Conservation (phyloP, 2,329 filamentous ascomycete genomes). For the Sporothrix variecibatus region DNA sequence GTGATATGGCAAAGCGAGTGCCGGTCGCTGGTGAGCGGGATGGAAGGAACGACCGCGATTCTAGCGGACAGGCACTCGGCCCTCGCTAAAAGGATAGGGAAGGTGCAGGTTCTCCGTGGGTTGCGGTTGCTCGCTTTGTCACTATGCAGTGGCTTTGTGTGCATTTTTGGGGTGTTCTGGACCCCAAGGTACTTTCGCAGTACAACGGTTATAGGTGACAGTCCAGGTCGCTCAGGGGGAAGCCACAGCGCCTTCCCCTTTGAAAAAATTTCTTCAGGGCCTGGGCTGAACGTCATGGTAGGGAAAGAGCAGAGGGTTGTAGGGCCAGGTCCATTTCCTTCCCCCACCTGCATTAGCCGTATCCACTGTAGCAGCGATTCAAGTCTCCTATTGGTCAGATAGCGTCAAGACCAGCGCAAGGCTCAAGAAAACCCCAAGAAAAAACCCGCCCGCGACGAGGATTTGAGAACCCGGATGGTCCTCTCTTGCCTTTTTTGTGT, state of each 20-base stretch:
- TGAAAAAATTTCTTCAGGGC: conserved; percentile 16
- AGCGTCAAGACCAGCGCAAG: conserved; percentile 18
- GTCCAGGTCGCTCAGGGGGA: background rate
- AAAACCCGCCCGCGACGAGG: conserved; percentile 13
- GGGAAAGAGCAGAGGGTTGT: background rate
- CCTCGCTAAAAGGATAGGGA: background rate
- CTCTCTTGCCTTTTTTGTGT: background rate
- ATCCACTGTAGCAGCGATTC: background rate
- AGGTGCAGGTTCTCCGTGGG: background rate
- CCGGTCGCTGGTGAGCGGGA: background rate
- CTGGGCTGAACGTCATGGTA: conserved; percentile 16
- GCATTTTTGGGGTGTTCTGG: background rate
- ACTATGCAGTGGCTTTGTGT: background rate
- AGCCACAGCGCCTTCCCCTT: conserved; percentile 11
- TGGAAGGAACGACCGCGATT: conserved; percentile 7
- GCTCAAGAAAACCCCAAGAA: conserved; percentile 16
- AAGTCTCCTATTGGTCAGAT: conserved; percentile 12
- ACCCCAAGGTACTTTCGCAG: background rate
- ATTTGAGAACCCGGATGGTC: conserved; percentile 35
- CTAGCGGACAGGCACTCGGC: background rate
- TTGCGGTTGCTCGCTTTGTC: background rate
- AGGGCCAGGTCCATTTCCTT: background rate
- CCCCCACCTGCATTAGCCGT: conserved; percentile 22
- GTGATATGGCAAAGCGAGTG: conserved; percentile 12
- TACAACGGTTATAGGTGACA: background rate